Evolutionary conservation across 371 early-diverging fungal genomes (phyloP).

Genomic region (Phascolomyces articulosus): DNA sequence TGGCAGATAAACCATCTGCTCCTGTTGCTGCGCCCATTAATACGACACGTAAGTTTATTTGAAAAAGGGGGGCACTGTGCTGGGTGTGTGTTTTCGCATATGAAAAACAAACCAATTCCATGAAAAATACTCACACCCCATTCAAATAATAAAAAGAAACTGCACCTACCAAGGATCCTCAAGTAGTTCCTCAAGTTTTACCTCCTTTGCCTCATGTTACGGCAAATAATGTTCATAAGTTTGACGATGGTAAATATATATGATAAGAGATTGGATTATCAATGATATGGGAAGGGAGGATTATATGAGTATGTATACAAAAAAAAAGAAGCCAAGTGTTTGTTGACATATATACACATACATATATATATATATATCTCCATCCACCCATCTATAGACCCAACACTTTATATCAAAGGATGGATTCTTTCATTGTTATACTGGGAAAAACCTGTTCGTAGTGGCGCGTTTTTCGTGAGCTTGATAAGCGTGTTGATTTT

Average conservation of each 20-base stretch:
- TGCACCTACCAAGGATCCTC: neutral
- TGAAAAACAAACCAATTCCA: neutral
- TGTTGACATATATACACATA: too few species aligned
- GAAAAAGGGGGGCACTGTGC: neutral
- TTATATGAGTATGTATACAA: too few species aligned
- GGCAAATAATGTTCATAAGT: constrained; percentile 29
- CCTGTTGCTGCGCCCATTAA: neutral
- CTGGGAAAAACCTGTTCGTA: constrained; percentile 58
- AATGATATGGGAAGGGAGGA: too few species aligned
- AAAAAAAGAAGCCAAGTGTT: too few species aligned
- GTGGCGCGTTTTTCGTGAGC: constrained; percentile 34
- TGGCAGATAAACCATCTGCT: neutral
- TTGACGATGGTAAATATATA: constrained; percentile 46
- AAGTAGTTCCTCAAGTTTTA: neutral
- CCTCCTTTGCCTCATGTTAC: constrained; percentile 5
- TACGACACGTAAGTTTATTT: neutral
- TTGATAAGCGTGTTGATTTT: constrained; percentile 44
- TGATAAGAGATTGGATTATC: neutral
- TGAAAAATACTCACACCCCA: neutral
- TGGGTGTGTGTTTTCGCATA: neutral
- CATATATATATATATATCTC: neutral
- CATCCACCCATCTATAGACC: too few species aligned
- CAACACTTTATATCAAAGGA: constrained; percentile 44
- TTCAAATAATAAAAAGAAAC: neutral
- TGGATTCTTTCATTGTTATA: constrained; percentile 51